Base-by-base conservation (phyloP, 1,139 yeast genomes). In the Debaryomyces sp. region DNA sequence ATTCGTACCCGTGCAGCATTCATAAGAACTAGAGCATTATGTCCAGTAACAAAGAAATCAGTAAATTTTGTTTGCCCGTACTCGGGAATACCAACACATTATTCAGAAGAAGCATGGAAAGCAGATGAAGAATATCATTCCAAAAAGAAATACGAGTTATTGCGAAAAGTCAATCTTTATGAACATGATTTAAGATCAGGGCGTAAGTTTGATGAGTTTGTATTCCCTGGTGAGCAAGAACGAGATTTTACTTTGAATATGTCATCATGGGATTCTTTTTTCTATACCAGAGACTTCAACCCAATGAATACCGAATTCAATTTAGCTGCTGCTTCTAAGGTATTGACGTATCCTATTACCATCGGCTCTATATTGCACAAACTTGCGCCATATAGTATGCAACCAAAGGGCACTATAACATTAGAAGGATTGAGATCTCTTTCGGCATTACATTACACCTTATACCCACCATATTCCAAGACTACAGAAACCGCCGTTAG, bases 261-360 rank as follows among this genome's bases (percentile, higher is more conserved):
- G 67, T 75, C 85, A 46, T 85, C 81, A 66, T 94, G 99, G 99
- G 98, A 94, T 67, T 77, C 96, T 17, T 94, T 83, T 61, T 87
- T 94, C 65, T 94, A 94, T 68, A 94, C 99, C 0, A 80, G 99
- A 66, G 89, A 88, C 60, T 94, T 90, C 66, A 86, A 84, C 60
- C 92, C 98, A 5, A 92, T 94, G 98, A 96, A 94, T 67, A 89
- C 97, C 10, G 97, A 92, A 66, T 94, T 89, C 72, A 96, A 92
- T 68, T 75, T 92, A 63, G 98, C 99, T 0, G 96, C 96, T 2
- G 94, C 92, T 33, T 90, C 98, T 24, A 94, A 95, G 67, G 89
- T 94, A 78, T 79, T 94, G 63, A 88, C 96, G 44, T 94, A 91
- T 67, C 99, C 99, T 39, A 73, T 90, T 51, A 91, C 99, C 5